These are phyloP conservation scores for Aspergillus quadricinctus DNA, from an alignment of 2,329 filamentous ascomycete genomes.

Conservation along the genomic window DNA sequence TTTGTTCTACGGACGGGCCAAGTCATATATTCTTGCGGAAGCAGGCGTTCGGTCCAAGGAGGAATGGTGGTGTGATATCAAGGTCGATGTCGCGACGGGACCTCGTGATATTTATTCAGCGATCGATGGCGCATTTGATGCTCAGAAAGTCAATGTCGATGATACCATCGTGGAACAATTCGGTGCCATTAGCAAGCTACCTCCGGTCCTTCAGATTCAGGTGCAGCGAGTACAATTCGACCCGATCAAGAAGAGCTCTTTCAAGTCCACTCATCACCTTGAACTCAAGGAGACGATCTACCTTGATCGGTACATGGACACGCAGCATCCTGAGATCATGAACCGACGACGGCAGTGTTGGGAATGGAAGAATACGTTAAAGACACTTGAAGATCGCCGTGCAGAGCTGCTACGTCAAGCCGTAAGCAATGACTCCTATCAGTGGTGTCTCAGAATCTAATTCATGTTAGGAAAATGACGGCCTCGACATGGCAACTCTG, in stretches of 20 bases:
- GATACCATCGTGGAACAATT: conserved; percentile 59
- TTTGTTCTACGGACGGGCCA: conserved; percentile 48
- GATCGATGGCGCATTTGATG: conserved; percentile 79
- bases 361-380: conserved; percentile 65
- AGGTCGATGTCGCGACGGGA: conserved; percentile 55
- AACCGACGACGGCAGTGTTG: conserved; percentile 65
- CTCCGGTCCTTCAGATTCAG: conserved; percentile 82
- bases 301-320: conserved; percentile 79
- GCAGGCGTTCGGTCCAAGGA: conserved; percentile 47
- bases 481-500: conserved; percentile 27
- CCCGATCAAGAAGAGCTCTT: conserved; percentile 53
- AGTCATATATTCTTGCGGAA: conserved; percentile 44
- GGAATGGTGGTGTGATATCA: conserved; percentile 60
- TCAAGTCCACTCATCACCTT: conserved; percentile 74
- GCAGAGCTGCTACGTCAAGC: conserved; percentile 38
- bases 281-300: conserved; percentile 77
- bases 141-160: conserved; percentile 66
- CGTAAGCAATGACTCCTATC: conserved; percentile 15
- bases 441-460: conserved; percentile 3
- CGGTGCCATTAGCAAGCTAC: conserved; percentile 68
- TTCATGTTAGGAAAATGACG: conserved; percentile 15
- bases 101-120: conserved; percentile 73
- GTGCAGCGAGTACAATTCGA: conserved; percentile 79
- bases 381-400: conserved; percentile 48
- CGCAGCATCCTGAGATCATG: conserved; percentile 58